Conservation (phyloP, 192 early-diverging fungal genomes). For the Helicostylum pulchrum region DNA sequence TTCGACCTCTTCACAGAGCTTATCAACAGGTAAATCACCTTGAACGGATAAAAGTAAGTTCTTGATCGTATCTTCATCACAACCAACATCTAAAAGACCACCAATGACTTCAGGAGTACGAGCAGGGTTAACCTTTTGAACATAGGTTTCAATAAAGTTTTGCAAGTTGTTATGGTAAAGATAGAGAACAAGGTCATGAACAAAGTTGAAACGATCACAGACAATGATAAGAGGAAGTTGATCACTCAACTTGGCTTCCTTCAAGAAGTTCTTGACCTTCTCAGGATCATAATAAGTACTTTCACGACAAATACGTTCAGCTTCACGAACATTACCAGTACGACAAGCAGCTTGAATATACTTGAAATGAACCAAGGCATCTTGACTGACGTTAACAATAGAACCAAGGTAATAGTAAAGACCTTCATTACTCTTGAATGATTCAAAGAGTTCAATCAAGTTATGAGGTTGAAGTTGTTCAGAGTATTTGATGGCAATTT, state of each 20-base stretch:
- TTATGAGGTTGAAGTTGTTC: constrained; percentile 88
- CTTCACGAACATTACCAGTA: constrained; percentile 94
- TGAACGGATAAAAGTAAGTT: constrained; percentile 84
- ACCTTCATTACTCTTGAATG: constrained; percentile 85
- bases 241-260: constrained; percentile 93
- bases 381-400: constrained; percentile 92
- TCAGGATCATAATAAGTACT: constrained; percentile 96
- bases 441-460: constrained; percentile 91
- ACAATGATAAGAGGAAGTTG: constrained; percentile 98
- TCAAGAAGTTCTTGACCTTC: constrained; percentile 98
- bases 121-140: constrained; percentile 96
- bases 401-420: constrained; percentile 97
- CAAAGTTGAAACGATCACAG: constrained; percentile 96
- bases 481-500: constrained; percentile 95
- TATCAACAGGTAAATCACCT: constrained; percentile 78
- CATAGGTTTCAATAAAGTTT: constrained; percentile 98
- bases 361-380: constrained; percentile 95
- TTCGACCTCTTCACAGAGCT: constrained; percentile 87
- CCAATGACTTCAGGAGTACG: constrained; percentile 95
- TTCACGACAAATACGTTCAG: constrained; percentile 95
- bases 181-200: constrained; percentile 95
- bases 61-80: constrained; percentile 92
- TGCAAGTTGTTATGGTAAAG: constrained; percentile 91
- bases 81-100: constrained; percentile 96
- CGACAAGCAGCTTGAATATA: constrained; percentile 96